phyloP scores from a whole-genome alignment of 345 rosid genomes.

The Crucihimalaya himalaica region DNA sequence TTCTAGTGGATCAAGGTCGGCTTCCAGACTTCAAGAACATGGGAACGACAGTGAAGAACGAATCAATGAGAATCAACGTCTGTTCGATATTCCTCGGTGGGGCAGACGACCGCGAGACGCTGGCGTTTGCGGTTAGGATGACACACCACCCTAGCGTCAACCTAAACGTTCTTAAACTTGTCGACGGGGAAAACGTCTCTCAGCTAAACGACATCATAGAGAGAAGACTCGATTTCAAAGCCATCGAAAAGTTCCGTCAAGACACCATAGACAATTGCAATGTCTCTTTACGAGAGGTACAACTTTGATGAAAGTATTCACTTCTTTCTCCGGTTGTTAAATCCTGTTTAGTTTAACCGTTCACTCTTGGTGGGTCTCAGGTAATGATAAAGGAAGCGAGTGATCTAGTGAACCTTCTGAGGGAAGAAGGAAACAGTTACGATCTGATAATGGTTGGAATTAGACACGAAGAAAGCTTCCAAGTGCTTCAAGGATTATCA shows the following conservation, averaged over 20 bases:
- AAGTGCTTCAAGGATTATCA: constrained; percentile 36
- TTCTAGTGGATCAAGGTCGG: constrained; percentile 31
- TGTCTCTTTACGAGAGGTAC: constrained; percentile 23
- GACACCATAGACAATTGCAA: neutral
- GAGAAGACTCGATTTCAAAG: constrained; percentile 25
- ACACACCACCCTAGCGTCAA: neutral
- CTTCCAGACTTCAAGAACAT: constrained; percentile 23
- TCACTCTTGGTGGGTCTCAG: neutral
- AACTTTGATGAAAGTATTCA: neutral
- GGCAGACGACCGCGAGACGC: constrained; percentile 47
- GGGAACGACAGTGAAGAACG: neutral
- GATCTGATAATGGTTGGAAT: constrained; percentile 47
- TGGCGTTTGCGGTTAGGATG: constrained; percentile 42
- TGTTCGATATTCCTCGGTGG: constrained; percentile 48
- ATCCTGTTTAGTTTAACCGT: neutral
- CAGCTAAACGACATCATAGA: constrained; percentile 30
- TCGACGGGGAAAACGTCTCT: neutral
- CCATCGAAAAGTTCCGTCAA: constrained; percentile 26
- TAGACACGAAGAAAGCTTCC: constrained; percentile 31
- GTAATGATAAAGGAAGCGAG: constrained; percentile 18
- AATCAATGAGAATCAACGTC: constrained; percentile 1
- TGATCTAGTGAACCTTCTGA: constrained; percentile 12
- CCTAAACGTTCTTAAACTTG: constrained; percentile 24
- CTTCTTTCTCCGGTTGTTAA: neutral
- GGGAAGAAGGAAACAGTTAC: constrained; percentile 13